Evolutionary conservation across 108 stramenopile species (phyloP).

Genomic region (Discostella stelligeroides): DNA sequence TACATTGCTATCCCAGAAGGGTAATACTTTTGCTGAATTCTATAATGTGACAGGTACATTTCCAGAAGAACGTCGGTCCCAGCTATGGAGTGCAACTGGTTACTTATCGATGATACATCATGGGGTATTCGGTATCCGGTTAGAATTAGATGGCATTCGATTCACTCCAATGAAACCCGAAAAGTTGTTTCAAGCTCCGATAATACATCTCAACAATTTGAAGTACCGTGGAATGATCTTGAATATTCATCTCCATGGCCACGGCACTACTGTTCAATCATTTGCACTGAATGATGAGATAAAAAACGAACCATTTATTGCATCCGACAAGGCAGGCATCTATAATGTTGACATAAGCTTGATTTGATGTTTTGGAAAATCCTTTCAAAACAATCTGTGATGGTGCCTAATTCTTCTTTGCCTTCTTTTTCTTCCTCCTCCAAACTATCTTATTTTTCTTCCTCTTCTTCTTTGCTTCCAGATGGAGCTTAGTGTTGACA

Average conservation of each 20-base stretch:
- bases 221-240: conserved; percentile 22
- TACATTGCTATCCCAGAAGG: conserved; percentile 17
- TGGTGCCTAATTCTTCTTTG: conserved; percentile 7
- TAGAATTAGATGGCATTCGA: conserved; percentile 23
- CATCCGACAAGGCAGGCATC: neutral
- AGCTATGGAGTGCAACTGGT: conserved; percentile 44
- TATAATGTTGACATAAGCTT: conserved; percentile 2
- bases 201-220: conserved; percentile 10
- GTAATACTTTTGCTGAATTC: conserved; percentile 50
- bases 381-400: neutral
- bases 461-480: conserved; percentile 2
- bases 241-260: conserved; percentile 26
- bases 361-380: neutral
- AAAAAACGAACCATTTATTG: neutral
- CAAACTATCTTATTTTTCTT: conserved; percentile 2
- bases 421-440: neutral
- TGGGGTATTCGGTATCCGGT: conserved; percentile 44
- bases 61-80: conserved; percentile 23
- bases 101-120: conserved; percentile 49
- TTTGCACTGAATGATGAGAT: conserved; percentile 23
- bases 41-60: conserved; percentile 38
- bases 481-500: conserved; percentile 19
- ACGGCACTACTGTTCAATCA: conserved; percentile 18
- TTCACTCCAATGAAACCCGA: conserved; percentile 36
- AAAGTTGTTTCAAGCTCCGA: conserved; percentile 1